These are phyloP conservation scores for Wickerhamomyces sp. DNA, from an alignment of 1,139 yeast genomes.

Conservation along the genomic window DNA sequence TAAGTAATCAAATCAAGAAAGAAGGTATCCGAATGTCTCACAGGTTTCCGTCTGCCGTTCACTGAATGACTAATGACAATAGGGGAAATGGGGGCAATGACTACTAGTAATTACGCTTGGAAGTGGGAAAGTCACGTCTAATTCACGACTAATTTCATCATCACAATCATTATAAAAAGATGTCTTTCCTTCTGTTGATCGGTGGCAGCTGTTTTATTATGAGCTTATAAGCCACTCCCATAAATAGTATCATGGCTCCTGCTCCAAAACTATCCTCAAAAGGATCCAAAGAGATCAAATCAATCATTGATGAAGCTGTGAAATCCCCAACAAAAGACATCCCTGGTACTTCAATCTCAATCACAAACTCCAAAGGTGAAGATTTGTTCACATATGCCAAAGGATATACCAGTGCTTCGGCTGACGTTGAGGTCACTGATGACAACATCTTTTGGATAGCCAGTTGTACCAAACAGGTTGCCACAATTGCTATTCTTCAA, in stretches of 20 bases:
- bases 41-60: too few species aligned
- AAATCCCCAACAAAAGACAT: conserved; percentile 10
- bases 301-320: conserved; percentile 7
- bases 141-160: too few species aligned
- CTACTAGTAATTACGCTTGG: too few species aligned
- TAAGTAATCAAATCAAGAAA: too few species aligned
- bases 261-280: conserved; percentile 4
- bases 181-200: too few species aligned
- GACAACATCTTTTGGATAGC: conserved; percentile 33
- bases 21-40: too few species aligned
- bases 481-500: conserved; percentile 40
- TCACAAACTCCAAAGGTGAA: conserved; percentile 18
- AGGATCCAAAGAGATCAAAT: background rate
- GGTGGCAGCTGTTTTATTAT: too few species aligned
- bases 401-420: conserved; percentile 18
- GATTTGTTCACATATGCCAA: conserved; percentile 11
- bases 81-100: too few species aligned
- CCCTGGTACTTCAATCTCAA: conserved; percentile 18
- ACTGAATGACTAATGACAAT: too few species aligned
- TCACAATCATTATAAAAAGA: too few species aligned
- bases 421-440: conserved; percentile 15
- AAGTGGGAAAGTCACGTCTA: too few species aligned
- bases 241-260: background rate
- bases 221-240: background rate
- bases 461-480: conserved; percentile 44